Base-by-base conservation (phyloP, 2,329 filamentous ascomycete species). In the Curvularia spicifera region DNA sequence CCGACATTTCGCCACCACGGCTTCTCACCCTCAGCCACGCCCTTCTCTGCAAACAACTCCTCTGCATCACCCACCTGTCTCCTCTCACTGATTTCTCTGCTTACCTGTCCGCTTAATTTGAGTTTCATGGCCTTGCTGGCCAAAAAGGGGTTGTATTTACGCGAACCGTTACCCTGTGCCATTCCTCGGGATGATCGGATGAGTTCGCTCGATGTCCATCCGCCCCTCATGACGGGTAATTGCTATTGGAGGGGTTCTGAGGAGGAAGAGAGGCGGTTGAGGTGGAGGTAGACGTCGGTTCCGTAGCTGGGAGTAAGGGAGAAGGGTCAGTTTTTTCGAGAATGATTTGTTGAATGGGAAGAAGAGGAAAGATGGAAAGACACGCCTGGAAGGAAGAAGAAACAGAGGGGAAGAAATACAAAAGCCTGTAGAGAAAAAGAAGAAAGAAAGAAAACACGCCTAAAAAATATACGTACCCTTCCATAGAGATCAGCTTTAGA, bases 401-500 rank as follows among this genome's bases (percentile, higher is more conserved):
- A 18, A 9, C 31, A 18, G 4, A 24, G 24, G 8, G 28, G 1
- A 28, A 31, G 9, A 31, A 10, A 31, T 18, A 18, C 18, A 7
- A 31, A 31, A 7, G 24, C 24, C 24, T 26, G 24, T 4, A 4
- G 24, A 10, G n/a, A 18, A 29, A 9, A 22, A 42, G 9, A 10
- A 6, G 9, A 3, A 7, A 31, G 10, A 31, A 31, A 33, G 13
- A 33, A 33, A 8, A 13, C 22, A n/a, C 15, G 42, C 5, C 13
- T n/a, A 37, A 15, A 22, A 8, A 35, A 22, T 3, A 24, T 29
- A 71, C 90, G 83, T 82, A 97, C 91, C 95, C 95, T 83, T 99
- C 95, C 95, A 99, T 99, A 77, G 93, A 97, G 73, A 99, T 99
- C 76, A 99, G 80, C 79, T 98, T 98, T 71, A 99, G 78, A 77